A percentile compares a stretch with the other conserved stretches of the same genome.
phyloP scores from a whole-genome alignment of 1,284 basidiomycete genomes.

The Pterulicium gracile region DNA sequence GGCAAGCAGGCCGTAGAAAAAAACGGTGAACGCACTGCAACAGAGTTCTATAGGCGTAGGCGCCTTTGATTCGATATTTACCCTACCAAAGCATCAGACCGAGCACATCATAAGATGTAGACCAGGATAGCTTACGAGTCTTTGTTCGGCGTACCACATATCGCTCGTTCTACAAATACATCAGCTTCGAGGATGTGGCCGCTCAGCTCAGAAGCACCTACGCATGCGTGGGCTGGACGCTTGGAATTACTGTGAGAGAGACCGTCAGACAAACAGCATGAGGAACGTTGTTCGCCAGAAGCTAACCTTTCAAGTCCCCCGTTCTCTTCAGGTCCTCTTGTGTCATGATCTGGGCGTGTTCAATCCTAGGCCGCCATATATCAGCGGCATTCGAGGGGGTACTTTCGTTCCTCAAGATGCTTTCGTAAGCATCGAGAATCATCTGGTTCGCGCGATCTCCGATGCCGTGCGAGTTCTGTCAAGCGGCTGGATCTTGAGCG shows the following conservation, averaged over 20 bases:
- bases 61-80: constrained; percentile 67
- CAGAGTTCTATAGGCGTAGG: constrained; percentile 82
- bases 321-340: constrained; percentile 57
- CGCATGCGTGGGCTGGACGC: constrained; percentile 91
- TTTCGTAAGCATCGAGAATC: constrained; percentile 72
- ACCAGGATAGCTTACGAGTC: constrained; percentile 41
- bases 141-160: constrained; percentile 82
- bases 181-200: background rate
- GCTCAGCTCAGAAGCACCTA: constrained; percentile 23
- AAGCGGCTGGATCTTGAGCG: constrained; percentile 2
- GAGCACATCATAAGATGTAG: background rate
- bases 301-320: constrained; percentile 61
- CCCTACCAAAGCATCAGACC: constrained; percentile 38
- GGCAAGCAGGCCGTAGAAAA: constrained; percentile 8
- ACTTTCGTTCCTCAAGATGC: constrained; percentile 16
- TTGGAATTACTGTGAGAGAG: constrained; percentile 60
- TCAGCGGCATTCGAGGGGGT: constrained; percentile 6
- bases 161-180: constrained; percentile 58
- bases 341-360: constrained; percentile 86
- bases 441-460: constrained; percentile 74
- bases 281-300: background rate
- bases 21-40: constrained; percentile 28
- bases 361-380: constrained; percentile 63
- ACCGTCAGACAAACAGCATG: background rate
- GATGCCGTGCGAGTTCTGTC: constrained; percentile 81